Percentiles rank a stretch among this genome's conserved stretches.
These are phyloP conservation scores for Backusella tarrabulga DNA, from an alignment of 192 early-diverging fungal species.

Conservation along the genomic window DNA sequence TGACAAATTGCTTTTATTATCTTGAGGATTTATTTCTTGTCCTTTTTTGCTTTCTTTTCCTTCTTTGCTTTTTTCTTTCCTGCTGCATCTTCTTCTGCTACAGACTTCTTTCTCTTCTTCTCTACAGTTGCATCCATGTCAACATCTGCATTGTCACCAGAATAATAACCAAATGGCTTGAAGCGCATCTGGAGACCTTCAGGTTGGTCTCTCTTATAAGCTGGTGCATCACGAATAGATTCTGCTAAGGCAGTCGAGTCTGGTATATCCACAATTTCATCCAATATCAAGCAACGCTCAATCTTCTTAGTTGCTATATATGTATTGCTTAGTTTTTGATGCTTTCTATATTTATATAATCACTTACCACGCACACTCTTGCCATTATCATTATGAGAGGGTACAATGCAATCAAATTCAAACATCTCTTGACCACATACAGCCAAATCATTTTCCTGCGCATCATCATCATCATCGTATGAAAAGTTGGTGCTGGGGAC, in stretches of 20 bases:
- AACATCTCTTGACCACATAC: conserved; percentile 40
- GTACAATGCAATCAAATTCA: conserved; percentile 31
- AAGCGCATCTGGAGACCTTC: conserved; percentile 51
- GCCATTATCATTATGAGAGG: conserved; percentile 24
- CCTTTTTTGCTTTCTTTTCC: conserved; percentile 37
- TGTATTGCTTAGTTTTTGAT: too few relatives aligned
- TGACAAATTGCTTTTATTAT: too few relatives aligned
- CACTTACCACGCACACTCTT: conserved; percentile 32
- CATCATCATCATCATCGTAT: conserved; percentile 10
- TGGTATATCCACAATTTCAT: conserved; percentile 33
- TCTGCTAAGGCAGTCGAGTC: conserved; percentile 33
- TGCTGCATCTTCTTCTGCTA: conserved; percentile 20
- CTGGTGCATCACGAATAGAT: conserved; percentile 38
- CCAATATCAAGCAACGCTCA: conserved; percentile 32
- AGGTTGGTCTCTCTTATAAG: conserved; percentile 44
- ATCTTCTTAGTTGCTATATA: conserved; percentile 27
- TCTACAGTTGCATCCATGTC: neutral
- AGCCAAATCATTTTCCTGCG: conserved; percentile 12
- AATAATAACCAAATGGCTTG: conserved; percentile 46
- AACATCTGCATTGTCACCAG: conserved; percentile 9
- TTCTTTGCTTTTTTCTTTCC: conserved; percentile 37
- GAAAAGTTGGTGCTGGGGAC: conserved; percentile 16
- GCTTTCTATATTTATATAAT: neutral
- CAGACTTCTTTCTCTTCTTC: conserved; percentile 38
- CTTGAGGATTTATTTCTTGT: conserved; percentile 26